Percentiles rank a stretch among this genome's conserved stretches.
phyloP scores from a whole-genome alignment of 495 filamentous ascomycete species.

The Annulohypoxylon stygium region DNA sequence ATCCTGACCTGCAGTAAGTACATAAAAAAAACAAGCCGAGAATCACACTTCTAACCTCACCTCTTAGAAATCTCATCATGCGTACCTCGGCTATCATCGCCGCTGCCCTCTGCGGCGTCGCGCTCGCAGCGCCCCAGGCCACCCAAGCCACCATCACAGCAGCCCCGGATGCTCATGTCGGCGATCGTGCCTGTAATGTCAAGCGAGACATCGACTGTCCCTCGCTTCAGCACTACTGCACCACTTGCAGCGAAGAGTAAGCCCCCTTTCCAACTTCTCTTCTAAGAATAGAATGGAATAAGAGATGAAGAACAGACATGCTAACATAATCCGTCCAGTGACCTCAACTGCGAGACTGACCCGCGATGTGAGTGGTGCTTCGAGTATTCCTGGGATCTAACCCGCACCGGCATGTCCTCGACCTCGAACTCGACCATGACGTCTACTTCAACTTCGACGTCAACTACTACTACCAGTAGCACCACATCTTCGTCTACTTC shows the following conservation, averaged over 20 bases:
- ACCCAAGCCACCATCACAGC: neutral
- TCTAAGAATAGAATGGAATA: no score
- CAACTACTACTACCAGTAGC: neutral
- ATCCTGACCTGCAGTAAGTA: neutral
- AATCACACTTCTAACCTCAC: neutral
- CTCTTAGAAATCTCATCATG: constrained; percentile 30
- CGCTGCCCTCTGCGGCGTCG: constrained; percentile 38
- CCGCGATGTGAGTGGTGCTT: constrained; percentile 49
- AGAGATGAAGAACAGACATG: neutral
- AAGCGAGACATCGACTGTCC: constrained; percentile 41
- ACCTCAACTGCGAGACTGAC: constrained; percentile 49
- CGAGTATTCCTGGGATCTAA: constrained; percentile 26
- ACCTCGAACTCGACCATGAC: neutral
- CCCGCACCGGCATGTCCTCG: neutral
- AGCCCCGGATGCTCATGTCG: neutral
- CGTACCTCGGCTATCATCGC: constrained; percentile 28
- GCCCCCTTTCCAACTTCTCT: no score
- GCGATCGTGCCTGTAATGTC: constrained; percentile 14
- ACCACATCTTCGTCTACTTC: no score
- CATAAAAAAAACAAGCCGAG: neutral
- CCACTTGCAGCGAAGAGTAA: constrained; percentile 41
- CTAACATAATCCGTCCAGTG: constrained; percentile 2
- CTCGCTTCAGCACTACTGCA: constrained; percentile 46
- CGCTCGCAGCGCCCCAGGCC: constrained; percentile 21
- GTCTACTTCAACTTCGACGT: neutral